phyloP scores from a whole-genome alignment of 495 filamentous ascomycete genomes.

The Lindgomyces ingoldianus region DNA sequence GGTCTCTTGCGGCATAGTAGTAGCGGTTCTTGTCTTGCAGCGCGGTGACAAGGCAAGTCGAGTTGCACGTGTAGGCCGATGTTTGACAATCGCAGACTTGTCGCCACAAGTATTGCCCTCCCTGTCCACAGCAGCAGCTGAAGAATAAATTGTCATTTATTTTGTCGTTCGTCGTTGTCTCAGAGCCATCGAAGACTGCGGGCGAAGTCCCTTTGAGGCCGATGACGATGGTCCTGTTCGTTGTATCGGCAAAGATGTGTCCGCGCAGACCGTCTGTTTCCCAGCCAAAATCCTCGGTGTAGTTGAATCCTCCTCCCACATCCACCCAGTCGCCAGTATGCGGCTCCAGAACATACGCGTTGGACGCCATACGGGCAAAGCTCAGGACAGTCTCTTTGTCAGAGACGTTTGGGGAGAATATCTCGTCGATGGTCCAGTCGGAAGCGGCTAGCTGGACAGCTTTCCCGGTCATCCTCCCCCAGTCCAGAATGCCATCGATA shows the following conservation, averaged over 20 bases:
- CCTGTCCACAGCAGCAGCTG: conserved; percentile 94
- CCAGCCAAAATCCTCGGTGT: conserved; percentile 86
- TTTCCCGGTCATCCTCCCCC: conserved; percentile 63
- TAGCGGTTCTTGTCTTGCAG: conserved; percentile 83
- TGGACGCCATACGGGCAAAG: conserved; percentile 80
- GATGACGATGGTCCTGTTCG: conserved; percentile 83
- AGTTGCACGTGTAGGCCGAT: conserved; percentile 81
- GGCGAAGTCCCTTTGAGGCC: conserved; percentile 88
- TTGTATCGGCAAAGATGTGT: conserved; percentile 86
- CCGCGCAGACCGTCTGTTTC: conserved; percentile 83
- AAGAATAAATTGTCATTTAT: conserved; percentile 96
- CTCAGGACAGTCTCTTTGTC: conserved; percentile 82
- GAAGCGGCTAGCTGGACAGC: conserved; percentile 61
- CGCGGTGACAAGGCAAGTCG: conserved; percentile 77
- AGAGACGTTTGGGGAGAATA: conserved; percentile 77
- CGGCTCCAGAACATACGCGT: conserved; percentile 80
- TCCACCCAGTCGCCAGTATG: conserved; percentile 79
- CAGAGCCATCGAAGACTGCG: conserved; percentile 91
- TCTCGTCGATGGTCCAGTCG: conserved; percentile 81
- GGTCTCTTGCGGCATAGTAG: conserved; percentile 79
- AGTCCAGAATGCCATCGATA: conserved; percentile 73
- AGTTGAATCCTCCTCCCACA: conserved; percentile 72
- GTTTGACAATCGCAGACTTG: conserved; percentile 90
- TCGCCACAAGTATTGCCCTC: conserved; percentile 79
- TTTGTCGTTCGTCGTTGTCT: conserved; percentile 96